Evolutionary conservation across 2,329 filamentous ascomycete species (phyloP), one percentile per base, ranked within the genome.

Genomic region (Chrysoporthe deuterocubensis): DNA sequence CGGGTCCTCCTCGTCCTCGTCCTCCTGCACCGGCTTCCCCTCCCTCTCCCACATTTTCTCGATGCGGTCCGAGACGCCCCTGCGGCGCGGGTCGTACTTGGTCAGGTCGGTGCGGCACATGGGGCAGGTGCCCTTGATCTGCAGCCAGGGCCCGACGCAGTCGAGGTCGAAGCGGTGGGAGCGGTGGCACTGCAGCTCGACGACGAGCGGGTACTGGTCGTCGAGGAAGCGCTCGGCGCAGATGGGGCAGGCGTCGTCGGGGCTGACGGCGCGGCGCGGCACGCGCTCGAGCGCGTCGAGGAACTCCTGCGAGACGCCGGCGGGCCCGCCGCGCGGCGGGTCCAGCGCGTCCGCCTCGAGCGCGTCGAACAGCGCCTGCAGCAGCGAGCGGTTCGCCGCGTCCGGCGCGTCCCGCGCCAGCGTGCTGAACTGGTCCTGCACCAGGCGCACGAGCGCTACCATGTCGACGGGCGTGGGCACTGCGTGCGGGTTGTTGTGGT

Each of bases 61-160:
- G 26, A 70, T 65, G 44, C 58, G 57, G 14, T 65, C 62, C 16
- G 62, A 67, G 40, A 64, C 64, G 40, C 34, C 54, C 65, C 62
- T 70, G 18, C 62, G 52, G 26, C 54, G 46, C 44, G 66, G 68
- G 40, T 70, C 68, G 46, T 70, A 66, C 81, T 85, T 83, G 43
- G 81, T 83, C 78, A 90, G 77, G 73, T 89, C 86, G 75, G 85
- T 83, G 69, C 89, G 79, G 76, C 88, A 90, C 79, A 90, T 81
- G 50, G 88, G 88, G 75, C 88, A 90, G 43, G 82, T 89, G 48
- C 88, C 88, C 77, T 90, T 89, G 73, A 86, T 83, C 75, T 84
- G 79, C 75, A 91, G 75, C 89, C 89, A 91, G 7, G 89, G 88
- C 3, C 83, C 85, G 1, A 90, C 87, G 73, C 89, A 91, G 78